A percentile compares a stretch with the other conserved stretches of the same genome.
phyloP scores from a whole-genome alignment of 1,139 yeast genomes.

The Blastobotrys indianensis region DNA sequence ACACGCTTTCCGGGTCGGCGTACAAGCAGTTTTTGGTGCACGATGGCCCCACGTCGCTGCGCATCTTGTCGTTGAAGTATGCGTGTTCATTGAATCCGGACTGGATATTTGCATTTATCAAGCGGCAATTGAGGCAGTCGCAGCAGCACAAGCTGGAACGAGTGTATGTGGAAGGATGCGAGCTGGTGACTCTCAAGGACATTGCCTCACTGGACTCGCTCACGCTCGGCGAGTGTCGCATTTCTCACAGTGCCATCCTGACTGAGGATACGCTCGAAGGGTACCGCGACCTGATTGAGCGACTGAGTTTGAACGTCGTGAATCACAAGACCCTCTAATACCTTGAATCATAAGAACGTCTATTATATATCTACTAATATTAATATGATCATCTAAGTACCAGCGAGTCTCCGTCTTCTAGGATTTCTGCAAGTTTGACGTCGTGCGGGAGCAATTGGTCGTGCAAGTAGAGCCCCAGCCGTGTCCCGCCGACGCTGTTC shows the following conservation, averaged over 20 bases:
- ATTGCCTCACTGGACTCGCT: constrained; percentile 10
- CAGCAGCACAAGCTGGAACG: constrained; percentile 2
- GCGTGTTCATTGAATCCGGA: constrained; percentile 15
- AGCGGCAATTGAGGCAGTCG: constrained; percentile 9
- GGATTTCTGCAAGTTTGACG: constrained; percentile 16
- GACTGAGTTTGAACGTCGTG: constrained; percentile 10
- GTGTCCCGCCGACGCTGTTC: constrained; percentile 46
- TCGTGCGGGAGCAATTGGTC: constrained; percentile 14
- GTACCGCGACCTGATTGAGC: constrained; percentile 17
- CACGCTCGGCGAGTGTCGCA: constrained; percentile 13
- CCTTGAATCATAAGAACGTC: not conserved
- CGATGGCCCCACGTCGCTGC: constrained; percentile 11
- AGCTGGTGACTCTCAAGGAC: constrained; percentile 19
- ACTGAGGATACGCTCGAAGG: constrained; percentile 22
- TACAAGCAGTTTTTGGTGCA: constrained; percentile 11
- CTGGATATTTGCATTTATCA: constrained; percentile 17
- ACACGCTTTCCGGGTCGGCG: constrained; percentile 11
- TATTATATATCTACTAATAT: not conserved
- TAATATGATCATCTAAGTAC: constrained; percentile 3
- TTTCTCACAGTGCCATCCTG: constrained; percentile 19
- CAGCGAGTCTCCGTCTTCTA: constrained; percentile 16
- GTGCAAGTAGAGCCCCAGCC: constrained; percentile 16
- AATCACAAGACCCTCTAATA: not conserved
- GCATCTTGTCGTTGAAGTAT: constrained; percentile 11
- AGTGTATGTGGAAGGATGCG: constrained; percentile 18